Conservation (phyloP, 208 protist species). For the Trypanosoma brucei region DNA sequence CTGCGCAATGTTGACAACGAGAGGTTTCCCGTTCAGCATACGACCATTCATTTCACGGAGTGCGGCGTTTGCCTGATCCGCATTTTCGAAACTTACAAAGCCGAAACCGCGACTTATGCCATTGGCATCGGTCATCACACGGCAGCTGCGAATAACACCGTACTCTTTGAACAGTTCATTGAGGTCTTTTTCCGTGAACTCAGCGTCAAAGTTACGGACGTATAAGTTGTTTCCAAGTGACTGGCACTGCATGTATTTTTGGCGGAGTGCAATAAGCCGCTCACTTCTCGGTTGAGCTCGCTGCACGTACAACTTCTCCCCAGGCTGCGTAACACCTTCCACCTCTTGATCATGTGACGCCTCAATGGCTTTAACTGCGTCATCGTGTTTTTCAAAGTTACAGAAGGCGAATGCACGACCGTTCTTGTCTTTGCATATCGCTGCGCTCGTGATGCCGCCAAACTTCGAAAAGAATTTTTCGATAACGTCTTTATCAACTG, state of each 20-base stretch:
- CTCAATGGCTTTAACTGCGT: slow-evolving; percentile 92
- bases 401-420: slow-evolving; percentile 97
- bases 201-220: slow-evolving; percentile 97
- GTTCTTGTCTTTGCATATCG: slow-evolving; percentile 86
- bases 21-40: slow-evolving; percentile 94
- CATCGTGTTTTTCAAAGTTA: slow-evolving; percentile 95
- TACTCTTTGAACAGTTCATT: slow-evolving; percentile 97
- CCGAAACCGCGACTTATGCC: slow-evolving; percentile 97
- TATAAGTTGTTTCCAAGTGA: slow-evolving; percentile 97
- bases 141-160: slow-evolving; percentile 98
- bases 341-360: slow-evolving; percentile 85
- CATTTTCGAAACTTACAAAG: slow-evolving; percentile 98
- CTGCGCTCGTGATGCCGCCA: slow-evolving; percentile 93
- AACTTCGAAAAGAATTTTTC: slow-evolving; percentile 92
- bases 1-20: slow-evolving; percentile 97
- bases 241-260: slow-evolving; percentile 90
- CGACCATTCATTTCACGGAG: slow-evolving; percentile 97
- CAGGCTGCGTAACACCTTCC: slow-evolving; percentile 72
- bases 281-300: slow-evolving; percentile 84
- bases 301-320: slow-evolving; percentile 86
- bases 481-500: slow-evolving; percentile 88
- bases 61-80: slow-evolving; percentile 96
- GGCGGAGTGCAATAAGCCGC: slow-evolving; percentile 82
- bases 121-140: slow-evolving; percentile 90
- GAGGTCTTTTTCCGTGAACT: slow-evolving; percentile 96